Conservation (phyloP, 345 rosid species). For the Gossypium stocksii region DNA sequence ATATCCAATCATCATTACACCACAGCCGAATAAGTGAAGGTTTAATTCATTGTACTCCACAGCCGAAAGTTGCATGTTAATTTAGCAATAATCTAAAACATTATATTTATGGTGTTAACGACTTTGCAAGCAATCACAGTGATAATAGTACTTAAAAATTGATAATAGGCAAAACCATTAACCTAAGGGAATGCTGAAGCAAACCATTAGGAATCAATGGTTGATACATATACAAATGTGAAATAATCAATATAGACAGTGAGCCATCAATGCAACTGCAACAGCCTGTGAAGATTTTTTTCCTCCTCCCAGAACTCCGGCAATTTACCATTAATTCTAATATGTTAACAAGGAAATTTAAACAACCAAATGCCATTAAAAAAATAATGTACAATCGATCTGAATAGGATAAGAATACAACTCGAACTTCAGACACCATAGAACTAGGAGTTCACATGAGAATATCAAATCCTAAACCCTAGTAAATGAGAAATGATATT, state of each 20-base stretch:
- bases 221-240: not conserved
- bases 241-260: not conserved
- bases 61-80: too few species aligned
- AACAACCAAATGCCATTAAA: not conserved
- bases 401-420: not conserved
- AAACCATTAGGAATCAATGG: not conserved
- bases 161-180: not conserved
- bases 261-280: not conserved
- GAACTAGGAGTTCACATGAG: not conserved
- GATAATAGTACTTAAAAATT: conserved; percentile 4
- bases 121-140: not conserved
- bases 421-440: not conserved
- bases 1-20: too few species aligned
- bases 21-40: too few species aligned
- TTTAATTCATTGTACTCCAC: too few species aligned
- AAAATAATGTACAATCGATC: not conserved
- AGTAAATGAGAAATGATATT: too few species aligned
- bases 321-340: not conserved
- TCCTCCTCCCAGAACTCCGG: not conserved
- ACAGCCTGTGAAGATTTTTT: not conserved
- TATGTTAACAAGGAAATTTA: not conserved
- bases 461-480: too few species aligned
- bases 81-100: too few species aligned
- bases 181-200: not conserved
- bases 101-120: too few species aligned